Evolutionary conservation across 768 basidiomycete species (phyloP), one percentile per base, ranked within the genome.

Genomic region (Suillus hirtellus): DNA sequence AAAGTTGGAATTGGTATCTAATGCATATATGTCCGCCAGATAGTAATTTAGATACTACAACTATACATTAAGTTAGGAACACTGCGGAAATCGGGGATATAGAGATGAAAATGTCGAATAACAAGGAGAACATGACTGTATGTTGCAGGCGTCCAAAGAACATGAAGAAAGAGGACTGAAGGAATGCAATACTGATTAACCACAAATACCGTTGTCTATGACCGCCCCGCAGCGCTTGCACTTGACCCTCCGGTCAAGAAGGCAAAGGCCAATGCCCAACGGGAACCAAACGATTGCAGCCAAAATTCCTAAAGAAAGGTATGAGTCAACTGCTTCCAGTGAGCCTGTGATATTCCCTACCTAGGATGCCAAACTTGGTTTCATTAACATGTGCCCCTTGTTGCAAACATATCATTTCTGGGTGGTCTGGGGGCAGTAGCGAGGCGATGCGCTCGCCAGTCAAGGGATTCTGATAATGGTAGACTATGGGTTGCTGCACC

Each of bases 251-350:
- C 89, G 82, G 72, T 95, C 93, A 31, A 95, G 79, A 10, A 94
- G 74, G 69, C 93, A 95, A 6, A 89, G 77, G 2, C 86, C 90
- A 44, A 95, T 81, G 5, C 93, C 93, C 0, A 93, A 75, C 4
- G 93, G 93, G 78, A 95, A 95, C 92, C 91, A 94, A 64, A 94
- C 78, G 31, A 95, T 77, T 4, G 93, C 92, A 9, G 89, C 89
- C n/a, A 95, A 76, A 38, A 94, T 75, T 61, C 92, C 92, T 92
- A 65, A 40, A 58, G 44, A 56, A 60, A 24, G 19, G 38, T 4
- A 46, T 10, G 6, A n/a, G 35, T 59, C 54, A 2, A 21, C 44
- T 34, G 56, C 52, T 54, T 68, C 27, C 42, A 9, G 6, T 12
- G 10, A 27, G 38, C 9, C 27, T 24, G 24, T 6, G 40, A 19